Evolutionary conservation across 106 monocot species (phyloP).

Genomic region (Alisma plantagoaquatica): DNA sequence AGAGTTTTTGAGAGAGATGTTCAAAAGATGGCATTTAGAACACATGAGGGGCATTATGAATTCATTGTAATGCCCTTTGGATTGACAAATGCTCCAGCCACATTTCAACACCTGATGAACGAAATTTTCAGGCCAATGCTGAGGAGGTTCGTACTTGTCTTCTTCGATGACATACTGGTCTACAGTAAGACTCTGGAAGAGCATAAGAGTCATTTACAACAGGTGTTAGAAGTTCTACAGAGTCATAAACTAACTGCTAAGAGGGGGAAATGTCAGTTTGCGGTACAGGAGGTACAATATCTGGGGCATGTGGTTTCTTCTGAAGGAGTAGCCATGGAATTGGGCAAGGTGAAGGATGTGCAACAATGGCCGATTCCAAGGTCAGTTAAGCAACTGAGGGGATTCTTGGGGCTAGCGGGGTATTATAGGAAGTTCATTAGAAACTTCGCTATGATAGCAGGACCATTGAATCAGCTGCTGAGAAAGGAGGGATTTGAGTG

Average conservation of each 20-base stretch:
- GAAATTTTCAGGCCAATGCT: constrained; percentile 1
- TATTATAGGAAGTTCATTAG: constrained; percentile 5
- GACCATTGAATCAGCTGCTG: background rate
- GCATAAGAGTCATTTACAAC: background rate
- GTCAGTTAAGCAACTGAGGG: background rate
- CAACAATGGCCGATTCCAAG: background rate
- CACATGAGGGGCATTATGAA: background rate
- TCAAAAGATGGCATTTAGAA: background rate
- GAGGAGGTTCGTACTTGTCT: background rate
- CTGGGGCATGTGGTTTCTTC: background rate
- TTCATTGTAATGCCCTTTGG: constrained; percentile 9
- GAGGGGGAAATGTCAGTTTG: background rate
- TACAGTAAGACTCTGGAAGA: background rate
- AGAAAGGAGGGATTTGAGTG: background rate
- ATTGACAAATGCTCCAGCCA: constrained; percentile 4
- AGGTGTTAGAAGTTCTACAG: background rate
- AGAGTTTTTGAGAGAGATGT: background rate
- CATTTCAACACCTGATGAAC: constrained; percentile 4
- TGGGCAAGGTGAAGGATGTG: background rate
- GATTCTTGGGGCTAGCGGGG: background rate
- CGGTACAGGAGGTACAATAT: background rate
- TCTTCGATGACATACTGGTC: constrained; percentile 12
- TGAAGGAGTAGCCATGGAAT: background rate
- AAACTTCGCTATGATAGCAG: background rate
- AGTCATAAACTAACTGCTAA: background rate